phyloP scores from a whole-genome alignment of 106 monocot species.

The Dioscorea zingiberensis region DNA sequence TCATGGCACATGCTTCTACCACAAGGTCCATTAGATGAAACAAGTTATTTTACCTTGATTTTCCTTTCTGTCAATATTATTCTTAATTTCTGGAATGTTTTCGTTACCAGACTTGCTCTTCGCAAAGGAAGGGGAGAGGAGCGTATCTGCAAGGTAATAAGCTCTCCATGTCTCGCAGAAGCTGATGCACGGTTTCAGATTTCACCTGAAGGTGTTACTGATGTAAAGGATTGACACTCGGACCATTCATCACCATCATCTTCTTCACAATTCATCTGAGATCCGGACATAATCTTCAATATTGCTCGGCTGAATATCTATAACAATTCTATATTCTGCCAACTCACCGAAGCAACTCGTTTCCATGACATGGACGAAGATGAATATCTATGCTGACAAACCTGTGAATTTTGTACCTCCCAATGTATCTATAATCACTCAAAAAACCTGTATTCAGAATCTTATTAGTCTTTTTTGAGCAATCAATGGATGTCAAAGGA shows the following conservation, averaged over 20 bases:
- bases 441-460: no score
- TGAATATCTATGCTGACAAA: not conserved
- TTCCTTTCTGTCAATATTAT: not conserved
- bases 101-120: constrained; percentile 39
- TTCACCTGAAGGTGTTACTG: constrained; percentile 59
- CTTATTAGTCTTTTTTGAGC: no score
- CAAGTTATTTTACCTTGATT: not conserved
- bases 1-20: constrained; percentile 97
- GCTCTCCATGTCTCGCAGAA: constrained; percentile 78
- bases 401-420: not conserved
- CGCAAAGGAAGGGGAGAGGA: constrained; percentile 74
- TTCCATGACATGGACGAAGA: not conserved
- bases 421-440: no score
- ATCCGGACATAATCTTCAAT: not conserved
- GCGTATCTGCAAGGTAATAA: constrained; percentile 70
- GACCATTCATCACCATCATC: not conserved
- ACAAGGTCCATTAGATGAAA: constrained; percentile 46
- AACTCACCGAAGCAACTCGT: not conserved
- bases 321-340: not conserved
- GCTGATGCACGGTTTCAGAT: constrained; percentile 84
- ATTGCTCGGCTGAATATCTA: not conserved
- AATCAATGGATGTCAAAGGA: no score
- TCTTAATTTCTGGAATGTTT: not conserved
- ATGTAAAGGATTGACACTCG: constrained; percentile 64
- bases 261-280: not conserved